Conservation (phyloP, 2,329 filamentous ascomycete species). For the Cladosporium cucumerinum region DNA sequence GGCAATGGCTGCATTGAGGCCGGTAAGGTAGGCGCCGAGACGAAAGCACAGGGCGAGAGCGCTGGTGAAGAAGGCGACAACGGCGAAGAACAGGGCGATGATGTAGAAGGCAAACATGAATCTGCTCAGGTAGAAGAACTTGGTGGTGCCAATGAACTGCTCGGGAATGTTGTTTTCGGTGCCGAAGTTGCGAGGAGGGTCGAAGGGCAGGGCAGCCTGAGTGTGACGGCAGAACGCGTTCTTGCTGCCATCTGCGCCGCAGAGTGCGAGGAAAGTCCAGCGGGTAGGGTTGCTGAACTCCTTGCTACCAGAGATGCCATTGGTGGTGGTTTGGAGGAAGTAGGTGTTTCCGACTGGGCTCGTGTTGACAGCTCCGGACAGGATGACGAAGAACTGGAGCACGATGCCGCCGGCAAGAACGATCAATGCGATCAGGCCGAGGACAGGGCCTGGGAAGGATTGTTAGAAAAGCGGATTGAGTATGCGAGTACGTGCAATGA, state of each 20-base stretch:
- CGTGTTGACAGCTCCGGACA: slow-evolving; percentile 54
- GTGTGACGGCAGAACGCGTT: slow-evolving; percentile 60
- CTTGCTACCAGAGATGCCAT: slow-evolving; percentile 63
- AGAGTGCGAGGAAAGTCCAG: slow-evolving; percentile 91
- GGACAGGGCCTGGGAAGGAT: slow-evolving; percentile 48
- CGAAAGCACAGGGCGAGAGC: slow-evolving; percentile 69
- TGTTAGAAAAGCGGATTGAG: not conserved
- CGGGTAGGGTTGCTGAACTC: slow-evolving; percentile 60
- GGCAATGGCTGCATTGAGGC: slow-evolving; percentile 55
- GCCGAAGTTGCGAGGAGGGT: slow-evolving; percentile 58
- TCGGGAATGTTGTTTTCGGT: slow-evolving; percentile 52
- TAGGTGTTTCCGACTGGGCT: slow-evolving; percentile 70
- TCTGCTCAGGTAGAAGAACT: slow-evolving; percentile 80
- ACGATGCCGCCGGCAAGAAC: slow-evolving; percentile 61
- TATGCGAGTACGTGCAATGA: not conserved
- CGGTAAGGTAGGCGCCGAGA: slow-evolving; percentile 65
- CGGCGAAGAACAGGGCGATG: slow-evolving; percentile 75
- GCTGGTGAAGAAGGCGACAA: slow-evolving; percentile 63
- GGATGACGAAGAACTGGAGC: slow-evolving; percentile 63
- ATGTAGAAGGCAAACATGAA: slow-evolving; percentile 93
- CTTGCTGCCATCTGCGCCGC: slow-evolving; percentile 57
- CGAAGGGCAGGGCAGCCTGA: slow-evolving; percentile 65
- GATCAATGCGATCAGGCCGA: slow-evolving; percentile 58
- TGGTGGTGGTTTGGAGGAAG: slow-evolving; percentile 79
- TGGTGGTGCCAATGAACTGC: slow-evolving; percentile 54